Base-by-base conservation (phyloP, 2,329 filamentous ascomycete species). In the Alternaria atra region DNA sequence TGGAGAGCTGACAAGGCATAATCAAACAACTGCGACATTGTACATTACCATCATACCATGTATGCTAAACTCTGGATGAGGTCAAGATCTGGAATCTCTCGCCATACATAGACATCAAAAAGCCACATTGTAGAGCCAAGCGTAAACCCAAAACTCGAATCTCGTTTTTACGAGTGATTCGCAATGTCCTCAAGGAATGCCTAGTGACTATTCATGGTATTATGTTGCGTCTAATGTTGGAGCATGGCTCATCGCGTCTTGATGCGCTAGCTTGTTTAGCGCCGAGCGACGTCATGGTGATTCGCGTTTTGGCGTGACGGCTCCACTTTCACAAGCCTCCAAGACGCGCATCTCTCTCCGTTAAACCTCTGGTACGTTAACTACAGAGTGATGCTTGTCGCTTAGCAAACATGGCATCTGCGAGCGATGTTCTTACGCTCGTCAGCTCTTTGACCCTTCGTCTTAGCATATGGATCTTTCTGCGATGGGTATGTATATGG, bases 401-500 rank as follows among this genome's bases (percentile, higher is more conserved):
- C 37, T 34, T 65, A 61, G 58, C 60, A 60, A 63, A 59, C 46
- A 80, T 80, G 77, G 72, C 72, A 48, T 76, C 75, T 43, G 64
- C 63, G 60, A 77, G 74, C 60, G 73, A 79, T 55, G 63, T 73
- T 46, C 67, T 79, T 50, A 75, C 77, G 27, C 69, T 75, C 37
- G 53, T 73, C 48, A 82, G 79, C 61, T 88, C 88, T 30, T 69
- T 86, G 37, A 81, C 77, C 10, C 73, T 89, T 52, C 82, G 87
- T 57, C 52, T 83, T 5, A 73, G 80, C 32, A 80, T 84, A 15
- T 89, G 85, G 72, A 75, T 88, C 58, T 90, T 90, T 72, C 74
- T 90, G 52, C 80, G 88, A 82, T 89, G 87, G 86, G 87, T 88
- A 80, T 70, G 83, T 57, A 17, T 30, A 25, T 17, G 37, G 39